phyloP scores from a whole-genome alignment of 495 filamentous ascomycete genomes.

The Terfezia boudieri region DNA sequence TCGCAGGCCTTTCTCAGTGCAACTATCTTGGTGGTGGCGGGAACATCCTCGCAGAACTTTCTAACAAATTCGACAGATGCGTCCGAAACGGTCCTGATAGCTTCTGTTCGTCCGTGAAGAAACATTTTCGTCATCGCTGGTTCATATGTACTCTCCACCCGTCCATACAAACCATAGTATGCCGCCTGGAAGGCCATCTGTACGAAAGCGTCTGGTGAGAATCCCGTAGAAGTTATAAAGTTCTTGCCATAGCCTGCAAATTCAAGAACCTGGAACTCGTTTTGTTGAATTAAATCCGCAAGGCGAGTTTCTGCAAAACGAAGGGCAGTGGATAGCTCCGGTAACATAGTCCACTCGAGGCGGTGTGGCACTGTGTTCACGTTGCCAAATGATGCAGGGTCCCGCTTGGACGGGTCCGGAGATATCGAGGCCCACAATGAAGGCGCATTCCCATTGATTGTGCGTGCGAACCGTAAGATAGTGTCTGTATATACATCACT shows the following conservation, averaged over 20 bases:
- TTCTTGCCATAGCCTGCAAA: conserved; percentile 84
- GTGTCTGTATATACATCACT: conserved; percentile 96
- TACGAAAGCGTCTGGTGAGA: conserved; percentile 91
- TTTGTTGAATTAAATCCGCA: conserved; percentile 86
- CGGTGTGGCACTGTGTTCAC: conserved; percentile 88
- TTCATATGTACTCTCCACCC: conserved; percentile 86
- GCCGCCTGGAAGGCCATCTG: conserved; percentile 99
- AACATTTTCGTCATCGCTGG: conserved; percentile 94
- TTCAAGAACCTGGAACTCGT: conserved; percentile 84
- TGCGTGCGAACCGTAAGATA: conserved; percentile 83
- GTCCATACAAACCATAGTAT: conserved; percentile 91
- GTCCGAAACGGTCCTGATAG: conserved; percentile 62
- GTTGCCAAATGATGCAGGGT: conserved; percentile 82
- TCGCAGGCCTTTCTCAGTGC: conserved; percentile 62
- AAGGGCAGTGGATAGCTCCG: conserved; percentile 73
- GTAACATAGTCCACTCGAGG: conserved; percentile 92
- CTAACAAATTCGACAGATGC: conserved; percentile 70
- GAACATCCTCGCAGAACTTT: conserved; percentile 86
- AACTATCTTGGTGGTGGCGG: conserved; percentile 59
- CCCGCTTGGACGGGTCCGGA: conserved; percentile 82
- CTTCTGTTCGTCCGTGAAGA: conserved; percentile 85
- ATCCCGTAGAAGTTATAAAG: conserved; percentile 90
- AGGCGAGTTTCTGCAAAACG: conserved; percentile 90
- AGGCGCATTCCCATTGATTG: conserved; percentile 88
- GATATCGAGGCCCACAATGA: conserved; percentile 75